Percentiles rank a stretch among this genome's conserved stretches.
Conservation (phyloP, 192 early-diverging fungal genomes). For the Coemansia sp. region DNA sequence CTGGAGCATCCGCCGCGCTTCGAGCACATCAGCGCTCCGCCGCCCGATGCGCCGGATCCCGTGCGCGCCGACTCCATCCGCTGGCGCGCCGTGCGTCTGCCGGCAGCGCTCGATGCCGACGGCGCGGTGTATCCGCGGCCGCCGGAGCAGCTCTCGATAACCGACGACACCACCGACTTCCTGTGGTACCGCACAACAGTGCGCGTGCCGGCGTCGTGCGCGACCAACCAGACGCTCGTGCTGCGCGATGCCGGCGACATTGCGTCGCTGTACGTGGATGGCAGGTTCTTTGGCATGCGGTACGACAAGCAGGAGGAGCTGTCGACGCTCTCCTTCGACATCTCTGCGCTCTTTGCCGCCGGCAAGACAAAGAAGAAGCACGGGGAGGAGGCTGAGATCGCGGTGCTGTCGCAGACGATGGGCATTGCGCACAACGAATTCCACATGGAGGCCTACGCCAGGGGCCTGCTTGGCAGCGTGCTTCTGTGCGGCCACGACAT, state of each 20-base stretch:
- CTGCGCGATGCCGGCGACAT: slow-evolving; percentile 43
- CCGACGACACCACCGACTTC: slow-evolving; percentile 48
- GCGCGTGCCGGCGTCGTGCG: slow-evolving; percentile 14
- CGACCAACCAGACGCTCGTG: slow-evolving; percentile 9
- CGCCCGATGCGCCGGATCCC: neutral
- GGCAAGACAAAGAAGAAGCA: neutral
- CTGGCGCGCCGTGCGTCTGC: slow-evolving; percentile 11
- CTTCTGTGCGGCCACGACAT: slow-evolving; percentile 38
- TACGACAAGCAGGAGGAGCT: slow-evolving; percentile 26
- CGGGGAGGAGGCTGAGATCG: slow-evolving; percentile 6
- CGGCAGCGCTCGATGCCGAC: neutral
- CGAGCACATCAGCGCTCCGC: neutral
- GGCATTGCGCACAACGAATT: slow-evolving; percentile 43
- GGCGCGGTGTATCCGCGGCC: slow-evolving; percentile 11
- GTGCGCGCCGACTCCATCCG: slow-evolving; percentile 13
- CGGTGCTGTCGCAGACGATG: slow-evolving; percentile 49
- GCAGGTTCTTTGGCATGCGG: slow-evolving; percentile 17
- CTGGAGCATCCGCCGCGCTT: slow-evolving; percentile 24
- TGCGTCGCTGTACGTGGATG: slow-evolving; percentile 31
- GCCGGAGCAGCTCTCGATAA: slow-evolving; percentile 38
- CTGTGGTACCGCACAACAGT: slow-evolving; percentile 48
- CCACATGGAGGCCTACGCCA: slow-evolving; percentile 40
- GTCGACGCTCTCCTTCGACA: slow-evolving; percentile 28
- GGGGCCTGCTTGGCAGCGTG: slow-evolving; percentile 39
- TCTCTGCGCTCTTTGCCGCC: neutral